Evolutionary conservation across 805 yeast species (phyloP), one percentile per base, ranked within the genome.

Genomic region (Lachancea nothofagi): DNA sequence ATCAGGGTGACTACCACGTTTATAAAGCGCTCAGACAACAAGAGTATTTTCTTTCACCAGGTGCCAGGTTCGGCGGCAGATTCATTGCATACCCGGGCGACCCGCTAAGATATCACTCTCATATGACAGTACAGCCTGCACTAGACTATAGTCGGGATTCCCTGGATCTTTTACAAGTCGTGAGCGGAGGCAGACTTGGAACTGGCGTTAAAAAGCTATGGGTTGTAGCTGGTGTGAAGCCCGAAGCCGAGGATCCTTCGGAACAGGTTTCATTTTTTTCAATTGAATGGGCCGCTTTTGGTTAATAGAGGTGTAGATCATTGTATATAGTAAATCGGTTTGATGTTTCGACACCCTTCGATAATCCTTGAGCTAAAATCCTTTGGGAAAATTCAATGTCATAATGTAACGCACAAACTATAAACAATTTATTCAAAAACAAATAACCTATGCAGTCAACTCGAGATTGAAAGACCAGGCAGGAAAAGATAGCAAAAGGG

Each of bases 221-320:
- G 83, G 74, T 84, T 2, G 50, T 83, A 7, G 68, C 73, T 12
- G 78, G 73, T 19, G 62, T 57, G 24, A 40, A 31, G 10, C 40
- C 43, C n/a, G 45, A 47, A 13, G 38, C 45, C 2, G 43, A 48
- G 7, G 49, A 42, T 13, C 55, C 44, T 1, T 51, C 54, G 5
- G 56, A 62, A 8, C 51, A 50, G 33, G 63, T 65, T 12, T 65
- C 62, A 33, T 72, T 74, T 13, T 90, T 77, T 54, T 82, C 95
- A 5, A 67, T 90, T 2, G 96, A 90, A 62, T 90, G 98, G 98
- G 88, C 97, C 0, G 97, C 96, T 0, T 90, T 90, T 65, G 97
- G 96, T 42, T 87, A 36, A 17, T 7, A 7, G 9, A 19, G 10
- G 26, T 7, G n/a, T 7, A n/a, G n/a, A n/a, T n/a, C n/a, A n/a